Evolutionary conservation across 108 stramenopile species (phyloP).

Genomic region (Hondaea fermentalgiana): DNA sequence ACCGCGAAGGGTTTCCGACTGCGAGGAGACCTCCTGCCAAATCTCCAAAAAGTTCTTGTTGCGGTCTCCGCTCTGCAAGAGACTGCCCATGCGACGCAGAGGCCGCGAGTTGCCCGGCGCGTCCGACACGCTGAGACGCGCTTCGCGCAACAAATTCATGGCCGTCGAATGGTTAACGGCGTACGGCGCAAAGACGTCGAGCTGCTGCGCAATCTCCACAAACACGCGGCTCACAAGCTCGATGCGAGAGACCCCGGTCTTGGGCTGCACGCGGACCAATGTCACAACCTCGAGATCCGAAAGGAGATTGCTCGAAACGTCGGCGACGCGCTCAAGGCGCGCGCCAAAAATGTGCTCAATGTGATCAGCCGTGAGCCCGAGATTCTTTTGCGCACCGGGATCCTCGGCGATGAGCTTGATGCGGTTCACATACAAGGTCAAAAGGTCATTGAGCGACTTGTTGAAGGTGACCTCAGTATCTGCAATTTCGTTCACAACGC

Average conservation of each 20-base stretch:
- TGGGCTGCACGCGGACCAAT: neutral
- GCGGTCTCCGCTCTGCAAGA: neutral
- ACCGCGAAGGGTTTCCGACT: neutral
- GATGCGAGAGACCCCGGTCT: neutral
- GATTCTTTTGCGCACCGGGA: neutral
- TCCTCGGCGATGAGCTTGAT: neutral
- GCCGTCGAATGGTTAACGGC: neutral
- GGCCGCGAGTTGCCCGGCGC: neutral
- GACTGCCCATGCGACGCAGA: neutral
- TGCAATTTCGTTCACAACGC: neutral
- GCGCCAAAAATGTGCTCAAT: neutral
- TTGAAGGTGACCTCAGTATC: neutral
- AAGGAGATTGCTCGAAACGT: neutral
- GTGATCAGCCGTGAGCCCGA: neutral
- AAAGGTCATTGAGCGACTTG: neutral
- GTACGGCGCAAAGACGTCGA: neutral
- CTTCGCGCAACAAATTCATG: neutral
- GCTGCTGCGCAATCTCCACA: neutral
- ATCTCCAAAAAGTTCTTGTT: neutral
- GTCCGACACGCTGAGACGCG: neutral
- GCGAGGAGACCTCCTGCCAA: neutral
- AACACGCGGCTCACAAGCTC: slow-evolving; percentile 8
- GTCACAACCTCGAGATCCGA: slow-evolving; percentile 9
- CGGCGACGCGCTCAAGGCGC: neutral
- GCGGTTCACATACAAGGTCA: neutral